Base-by-base conservation (phyloP, 768 basidiomycete genomes). In the Thelephora aurantiotincta region DNA sequence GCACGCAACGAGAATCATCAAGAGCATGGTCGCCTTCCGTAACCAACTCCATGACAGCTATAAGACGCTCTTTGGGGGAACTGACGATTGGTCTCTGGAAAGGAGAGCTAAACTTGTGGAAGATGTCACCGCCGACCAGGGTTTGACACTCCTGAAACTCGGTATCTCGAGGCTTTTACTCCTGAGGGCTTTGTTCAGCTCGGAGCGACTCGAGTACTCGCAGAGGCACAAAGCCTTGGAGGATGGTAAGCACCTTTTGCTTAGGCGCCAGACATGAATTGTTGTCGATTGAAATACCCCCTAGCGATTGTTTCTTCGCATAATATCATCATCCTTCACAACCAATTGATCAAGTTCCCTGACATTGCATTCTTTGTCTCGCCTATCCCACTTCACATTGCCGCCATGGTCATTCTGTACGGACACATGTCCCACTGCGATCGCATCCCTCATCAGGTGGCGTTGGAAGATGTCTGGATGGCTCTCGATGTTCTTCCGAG, bases 331-430 rank as follows among this genome's bases (percentile, higher is more conserved):
- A 74, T 87, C 47, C 72, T 91, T 26, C 89, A 91, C 65, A 82
- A 80, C 48, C 78, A 84, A 53, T 75, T 91, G 46, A 86, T 89
- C 54, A 74, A 75, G 33, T 90, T 81, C 71, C 87, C 88, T 11
- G 82, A 90, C 49, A 82, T 83, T 54, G 83, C 80, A 2, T 91
- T 91, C 67, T 90, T 91, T 60, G 84, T 84, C 19, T 89, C 87
- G 3, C 88, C 88, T 2, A 87, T 86, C 50, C 88, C 88, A 12
- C 70, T 91, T 16, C 88, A 91, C 62, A 88, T 90, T 47, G 82
- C 87, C 0, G 88, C 88, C 6, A 89, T 91, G 87, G 84, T 90
- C 49, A 89, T 91, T 50, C 71, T 91, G 16, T 90, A 82, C 58
- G 88, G 88, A 1, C 83, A 83, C 56, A 87, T 88, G 74, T 85